These are phyloP conservation scores for Trichosporon asahii DNA, from an alignment of 1,284 basidiomycete species.

Conservation along the genomic window DNA sequence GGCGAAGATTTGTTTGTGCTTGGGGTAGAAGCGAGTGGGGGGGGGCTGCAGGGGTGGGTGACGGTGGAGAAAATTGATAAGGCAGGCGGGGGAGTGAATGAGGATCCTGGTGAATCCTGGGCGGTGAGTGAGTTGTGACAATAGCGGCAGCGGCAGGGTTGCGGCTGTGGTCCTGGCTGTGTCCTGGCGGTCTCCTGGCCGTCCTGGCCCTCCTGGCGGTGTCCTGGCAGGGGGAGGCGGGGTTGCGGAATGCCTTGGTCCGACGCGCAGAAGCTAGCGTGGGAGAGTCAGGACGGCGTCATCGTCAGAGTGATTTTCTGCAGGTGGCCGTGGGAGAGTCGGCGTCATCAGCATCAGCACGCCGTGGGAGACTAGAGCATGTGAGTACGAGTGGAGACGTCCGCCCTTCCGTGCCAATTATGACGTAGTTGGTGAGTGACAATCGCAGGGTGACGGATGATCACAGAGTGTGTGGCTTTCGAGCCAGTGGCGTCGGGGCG, in stretches of 20 bases:
- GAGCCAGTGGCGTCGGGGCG: too few species aligned
- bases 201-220: background rate
- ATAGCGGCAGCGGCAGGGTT: background rate
- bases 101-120: background rate
- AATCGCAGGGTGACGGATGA: too few species aligned
- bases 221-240: background rate
- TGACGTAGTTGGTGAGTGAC: too few species aligned
- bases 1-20: background rate
- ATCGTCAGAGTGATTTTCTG: too few species aligned
- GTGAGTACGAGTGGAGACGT: background rate
- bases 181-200: background rate
- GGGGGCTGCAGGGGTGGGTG: background rate
- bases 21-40: background rate
- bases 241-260: background rate
- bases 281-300: background rate
- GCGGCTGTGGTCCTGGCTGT: background rate
- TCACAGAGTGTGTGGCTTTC: background rate
- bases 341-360: too few species aligned
- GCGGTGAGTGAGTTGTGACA: background rate
- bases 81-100: background rate
- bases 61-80: background rate
- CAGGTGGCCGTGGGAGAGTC: background rate
- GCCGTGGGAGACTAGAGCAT: background rate
- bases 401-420: background rate
- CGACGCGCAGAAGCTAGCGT: background rate